These are phyloP conservation scores for Hsuehochloa calcarea DNA, from an alignment of 176 grass and related monocot genomes.

Conservation along the genomic window DNA sequence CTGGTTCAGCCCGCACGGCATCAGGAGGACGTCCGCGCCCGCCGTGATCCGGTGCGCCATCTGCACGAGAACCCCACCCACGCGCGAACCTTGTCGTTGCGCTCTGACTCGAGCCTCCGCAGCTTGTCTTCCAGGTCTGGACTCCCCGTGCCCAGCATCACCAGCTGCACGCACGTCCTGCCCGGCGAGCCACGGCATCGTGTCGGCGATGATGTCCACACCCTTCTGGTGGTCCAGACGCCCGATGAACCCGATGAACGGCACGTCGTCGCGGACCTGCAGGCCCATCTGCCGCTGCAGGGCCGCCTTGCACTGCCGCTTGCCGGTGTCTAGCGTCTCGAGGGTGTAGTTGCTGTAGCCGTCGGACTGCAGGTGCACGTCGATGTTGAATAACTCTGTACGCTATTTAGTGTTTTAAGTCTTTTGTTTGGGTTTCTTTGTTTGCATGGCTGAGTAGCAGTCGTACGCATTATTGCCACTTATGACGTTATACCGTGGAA, in stretches of 20 bases:
- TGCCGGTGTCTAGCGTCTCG: constrained; percentile 62
- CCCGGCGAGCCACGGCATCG: constrained; percentile 76
- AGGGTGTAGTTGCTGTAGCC: constrained; percentile 80
- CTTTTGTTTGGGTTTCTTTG: too few relatives aligned
- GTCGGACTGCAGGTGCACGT: constrained; percentile 78
- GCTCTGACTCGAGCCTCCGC: constrained; percentile 52
- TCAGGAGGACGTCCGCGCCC: constrained; percentile 64
- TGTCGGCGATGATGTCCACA: constrained; percentile 79
- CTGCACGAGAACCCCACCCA: constrained; percentile 90
- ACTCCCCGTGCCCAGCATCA: constrained; percentile 77
- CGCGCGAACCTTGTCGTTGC: constrained; percentile 58
- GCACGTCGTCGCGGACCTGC: too few relatives aligned
- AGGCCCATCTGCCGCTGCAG: constrained; percentile 78
- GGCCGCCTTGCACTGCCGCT: constrained; percentile 79
- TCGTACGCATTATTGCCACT: too few relatives aligned
- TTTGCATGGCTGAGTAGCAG: too few relatives aligned
- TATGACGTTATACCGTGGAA: too few relatives aligned
- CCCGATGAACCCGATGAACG: constrained; percentile 81
- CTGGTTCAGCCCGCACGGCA: constrained; percentile 98
- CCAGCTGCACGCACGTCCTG: constrained; percentile 90
- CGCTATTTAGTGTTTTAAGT: too few relatives aligned
- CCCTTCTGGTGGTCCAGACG: constrained; percentile 86
- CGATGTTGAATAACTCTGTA: too few relatives aligned
- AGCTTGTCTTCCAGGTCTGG: constrained; percentile 75
- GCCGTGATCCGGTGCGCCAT: constrained; percentile 82